A percentile compares a stretch with the other conserved stretches of the same genome.
These are phyloP conservation scores for Aspergillus fructus DNA, from an alignment of 2,329 filamentous ascomycete species.

Conservation along the genomic window DNA sequence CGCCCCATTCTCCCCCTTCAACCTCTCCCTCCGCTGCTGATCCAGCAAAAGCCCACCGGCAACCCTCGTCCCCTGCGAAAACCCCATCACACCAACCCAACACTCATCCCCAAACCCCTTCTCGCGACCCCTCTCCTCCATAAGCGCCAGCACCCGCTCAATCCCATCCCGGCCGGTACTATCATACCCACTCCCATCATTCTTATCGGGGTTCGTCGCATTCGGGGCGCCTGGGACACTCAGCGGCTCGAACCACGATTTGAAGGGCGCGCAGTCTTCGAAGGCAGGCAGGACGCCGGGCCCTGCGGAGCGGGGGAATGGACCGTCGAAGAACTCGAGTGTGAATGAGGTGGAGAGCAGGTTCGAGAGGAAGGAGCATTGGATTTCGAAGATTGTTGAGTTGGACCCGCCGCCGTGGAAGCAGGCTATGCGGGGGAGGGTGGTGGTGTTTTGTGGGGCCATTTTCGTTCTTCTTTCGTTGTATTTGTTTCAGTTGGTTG, in stretches of 20 bases:
- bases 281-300: conserved; percentile 24
- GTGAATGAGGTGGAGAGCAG: conserved; percentile 17
- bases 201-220: background rate
- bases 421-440: conserved; percentile 22
- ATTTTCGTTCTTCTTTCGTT: too few species aligned
- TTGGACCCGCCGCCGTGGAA: conserved; percentile 25
- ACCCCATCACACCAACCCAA: conserved; percentile 25
- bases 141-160: conserved; percentile 18
- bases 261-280: conserved; percentile 16
- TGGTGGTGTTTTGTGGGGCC: background rate
- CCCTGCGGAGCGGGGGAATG: conserved; percentile 17
- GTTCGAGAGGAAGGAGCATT: conserved; percentile 18
- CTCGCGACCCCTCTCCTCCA: conserved; percentile 11
- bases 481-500: background rate
- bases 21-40: conserved; percentile 17
- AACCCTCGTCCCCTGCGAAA: conserved; percentile 21
- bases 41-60: conserved; percentile 21
- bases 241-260: conserved; percentile 21
- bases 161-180: conserved; percentile 16
- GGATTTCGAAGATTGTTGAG: conserved; percentile 18
- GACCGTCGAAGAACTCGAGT: conserved; percentile 23
- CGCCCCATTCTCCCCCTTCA: background rate
- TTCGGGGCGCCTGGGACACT: too few species aligned
- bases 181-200: conserved; percentile 23
- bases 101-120: conserved; percentile 7